These are phyloP conservation scores for Cystofilobasidium capitatum DNA, from an alignment of 768 basidiomycete species.

Conservation along the genomic window DNA sequence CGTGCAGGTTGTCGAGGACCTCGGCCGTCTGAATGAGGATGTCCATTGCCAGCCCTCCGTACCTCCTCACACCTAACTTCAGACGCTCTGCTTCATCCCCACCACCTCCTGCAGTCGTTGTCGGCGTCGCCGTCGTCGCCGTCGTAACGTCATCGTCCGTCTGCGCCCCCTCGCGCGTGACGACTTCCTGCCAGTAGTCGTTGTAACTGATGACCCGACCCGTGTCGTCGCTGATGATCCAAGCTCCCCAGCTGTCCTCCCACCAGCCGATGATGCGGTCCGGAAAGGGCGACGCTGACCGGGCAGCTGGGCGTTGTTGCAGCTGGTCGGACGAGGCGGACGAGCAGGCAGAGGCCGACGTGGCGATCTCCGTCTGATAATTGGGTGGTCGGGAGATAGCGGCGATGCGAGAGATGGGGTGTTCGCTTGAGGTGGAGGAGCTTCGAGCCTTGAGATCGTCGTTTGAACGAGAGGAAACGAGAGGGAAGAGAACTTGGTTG, in stretches of 20 bases:
- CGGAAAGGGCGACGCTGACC: slow-evolving; percentile 2
- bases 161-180: background rate
- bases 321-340: background rate
- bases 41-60: slow-evolving; percentile 1
- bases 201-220: background rate
- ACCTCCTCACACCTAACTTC: background rate
- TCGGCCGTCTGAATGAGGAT: slow-evolving; percentile 12
- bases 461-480: background rate
- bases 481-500: background rate
- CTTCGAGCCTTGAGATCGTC: background rate
- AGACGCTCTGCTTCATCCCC: background rate
- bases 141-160: background rate
- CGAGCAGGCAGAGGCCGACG: background rate
- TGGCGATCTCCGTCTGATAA: background rate
- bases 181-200: slow-evolving; percentile 10
- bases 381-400: background rate
- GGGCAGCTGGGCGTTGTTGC: background rate
- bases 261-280: slow-evolving; percentile 19
- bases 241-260: slow-evolving; percentile 8
- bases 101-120: too few species aligned
- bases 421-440: background rate
- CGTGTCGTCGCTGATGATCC: slow-evolving; percentile 10
- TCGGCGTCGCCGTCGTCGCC: background rate
- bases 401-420: background rate
- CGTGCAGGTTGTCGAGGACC: slow-evolving; percentile 10